Base-by-base conservation (phyloP, 148 eudicot species). In the Tetragonia tetragonoides region DNA sequence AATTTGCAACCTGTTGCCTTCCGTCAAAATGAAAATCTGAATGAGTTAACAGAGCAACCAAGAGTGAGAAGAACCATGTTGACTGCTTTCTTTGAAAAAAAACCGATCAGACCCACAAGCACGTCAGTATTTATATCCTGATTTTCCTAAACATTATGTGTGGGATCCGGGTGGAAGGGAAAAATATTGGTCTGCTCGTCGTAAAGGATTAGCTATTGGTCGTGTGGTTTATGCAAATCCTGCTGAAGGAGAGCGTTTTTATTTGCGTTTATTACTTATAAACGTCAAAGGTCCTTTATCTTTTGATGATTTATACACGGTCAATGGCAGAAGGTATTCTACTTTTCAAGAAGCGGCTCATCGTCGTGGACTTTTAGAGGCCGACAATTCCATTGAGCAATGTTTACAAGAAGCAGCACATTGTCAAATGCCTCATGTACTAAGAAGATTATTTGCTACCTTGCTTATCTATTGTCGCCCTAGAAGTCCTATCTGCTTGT, bases 391-490 rank as follows among this genome's bases (percentile, higher is more conserved):
- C 10, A 6, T 63, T 11, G 21, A 75, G 7, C 34, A 10, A 0
- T 75, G 41, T 15, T n/a, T 16, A 51, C 41, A 75, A 14, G 42
- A 75, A 28, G 69, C 68, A 15, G 16, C 9, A 14, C 47, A 3
- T 3, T 41, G 3, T 38, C 34, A 74, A 14, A 60, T 39, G n/a
- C 47, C 77, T 5, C 18, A 0, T 9, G 51, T 28, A 2, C 10
- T 73, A 11, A 44, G 66, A 10, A 41, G 76, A 38, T 20, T 61
- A 21, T 74, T 74, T 74, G 77, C 56, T 28, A 40, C 67, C 8
- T 1, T 61, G 8, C n/a, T 74, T 10, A 6, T 60, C 14, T 62
- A 8, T 57, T 60, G 56, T 42, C 2, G 61, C 4, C 54, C 77
- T 2, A 4, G 54, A 34, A 72, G 24, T 53, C 64, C 75, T 5